Conservation (phyloP, 441 rosid species). For the Hura crepitans region DNA sequence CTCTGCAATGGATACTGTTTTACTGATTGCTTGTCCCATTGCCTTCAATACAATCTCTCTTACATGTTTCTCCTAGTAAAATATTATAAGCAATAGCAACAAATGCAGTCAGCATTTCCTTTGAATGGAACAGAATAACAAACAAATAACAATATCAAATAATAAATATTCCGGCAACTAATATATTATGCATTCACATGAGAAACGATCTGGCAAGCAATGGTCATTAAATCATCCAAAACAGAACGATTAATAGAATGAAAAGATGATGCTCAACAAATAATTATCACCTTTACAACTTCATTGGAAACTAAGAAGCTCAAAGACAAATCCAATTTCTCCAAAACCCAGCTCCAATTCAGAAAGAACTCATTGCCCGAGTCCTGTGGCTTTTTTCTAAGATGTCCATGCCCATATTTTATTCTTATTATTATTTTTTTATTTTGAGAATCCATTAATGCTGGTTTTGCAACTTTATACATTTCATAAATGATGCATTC, state of each 20-base stretch:
- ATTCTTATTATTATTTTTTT: background rate
- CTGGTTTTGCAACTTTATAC: background rate
- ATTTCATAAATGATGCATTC: background rate
- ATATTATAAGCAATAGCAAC: conserved; percentile 10
- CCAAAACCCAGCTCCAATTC: background rate
- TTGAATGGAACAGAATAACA: background rate
- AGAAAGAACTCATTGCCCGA: background rate
- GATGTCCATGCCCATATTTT: background rate
- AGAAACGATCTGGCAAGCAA: background rate
- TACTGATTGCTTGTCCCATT: conserved; percentile 95
- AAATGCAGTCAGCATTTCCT: background rate
- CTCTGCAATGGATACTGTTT: conserved; percentile 84
- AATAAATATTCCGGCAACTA: background rate
- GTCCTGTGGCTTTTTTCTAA: background rate
- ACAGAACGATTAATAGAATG: background rate
- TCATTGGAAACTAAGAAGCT: background rate
- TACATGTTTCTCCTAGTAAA: conserved; percentile 55
- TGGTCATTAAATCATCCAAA: background rate
- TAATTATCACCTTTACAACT: background rate
- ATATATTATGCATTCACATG: background rate
- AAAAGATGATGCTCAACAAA: background rate
- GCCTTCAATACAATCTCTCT: conserved; percentile 82
- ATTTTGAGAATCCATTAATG: background rate
- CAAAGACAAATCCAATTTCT: background rate
- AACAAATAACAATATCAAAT: background rate